phyloP scores from a whole-genome alignment of 805 yeast genomes.

The Kregervanrija fluxuum region DNA sequence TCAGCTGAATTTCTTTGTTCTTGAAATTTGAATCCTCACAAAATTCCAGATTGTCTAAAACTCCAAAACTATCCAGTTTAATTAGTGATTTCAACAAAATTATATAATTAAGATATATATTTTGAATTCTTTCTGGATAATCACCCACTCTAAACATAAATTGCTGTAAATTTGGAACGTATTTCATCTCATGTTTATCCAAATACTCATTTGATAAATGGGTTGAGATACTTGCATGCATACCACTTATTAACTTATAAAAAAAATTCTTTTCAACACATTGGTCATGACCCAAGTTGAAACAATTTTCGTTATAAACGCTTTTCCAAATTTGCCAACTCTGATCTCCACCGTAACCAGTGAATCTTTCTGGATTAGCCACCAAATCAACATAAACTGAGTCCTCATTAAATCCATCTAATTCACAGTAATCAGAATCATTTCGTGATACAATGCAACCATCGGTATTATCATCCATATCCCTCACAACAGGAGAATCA shows the following conservation, averaged over 20 bases:
- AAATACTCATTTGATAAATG: slow-evolving; percentile 83
- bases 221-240: slow-evolving; percentile 93
- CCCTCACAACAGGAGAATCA: slow-evolving; percentile 28
- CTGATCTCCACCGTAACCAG: slow-evolving; percentile 93
- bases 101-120: slow-evolving; percentile 89
- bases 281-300: slow-evolving; percentile 37
- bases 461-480: slow-evolving; percentile 23
- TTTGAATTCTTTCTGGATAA: slow-evolving; percentile 81
- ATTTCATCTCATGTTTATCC: slow-evolving; percentile 60
- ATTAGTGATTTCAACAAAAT: slow-evolving; percentile 74
- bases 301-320: slow-evolving; percentile 88
- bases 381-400: slow-evolving; percentile 80
- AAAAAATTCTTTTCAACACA: slow-evolving; percentile 87
- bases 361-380: slow-evolving; percentile 91
- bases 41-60: slow-evolving; percentile 22
- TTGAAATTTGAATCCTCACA: slow-evolving; percentile 23
- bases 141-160: slow-evolving; percentile 89
- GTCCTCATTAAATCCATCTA: slow-evolving; percentile 50
- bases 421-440: slow-evolving; percentile 46
- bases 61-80: slow-evolving; percentile 36
- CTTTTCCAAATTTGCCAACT: slow-evolving; percentile 90
- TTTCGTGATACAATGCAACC: slow-evolving; percentile 14
- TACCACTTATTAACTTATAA: slow-evolving; percentile 79
- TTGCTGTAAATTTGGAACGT: slow-evolving; percentile 75
- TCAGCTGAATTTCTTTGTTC: slow-evolving; percentile 20